A percentile compares a stretch with the other conserved stretches of the same genome.
Evolutionary conservation across 306 rosid species (phyloP).

Genomic region (peach (Prunus persica)): Prunus_persica_NCBIv2 NC_034010.1:22622001-22622500

Average conservation of each 20-base stretch:
- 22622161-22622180: not conserved
- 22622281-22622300: not conserved
- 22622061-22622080: not conserved
- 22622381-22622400: constrained; percentile 60
- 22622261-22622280: not conserved
- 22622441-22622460: constrained; percentile 34
- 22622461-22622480: constrained; percentile 46
- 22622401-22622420: constrained; percentile 93
- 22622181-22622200: not conserved
- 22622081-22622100: not conserved
- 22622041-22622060: not conserved
- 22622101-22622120: not conserved
- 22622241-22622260: not conserved
- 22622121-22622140: not conserved
- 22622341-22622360: constrained; percentile 27
- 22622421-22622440: constrained; percentile 59
- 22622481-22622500: constrained; percentile 53
- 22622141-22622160: not conserved
- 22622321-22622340: not conserved
- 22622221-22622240: not conserved
- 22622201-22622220: not conserved
- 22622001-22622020: not conserved
- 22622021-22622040: not conserved
- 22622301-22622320: not conserved
- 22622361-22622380: constrained; percentile 20